Conservation (phyloP, 257 asterid species). For the Forsythia suspensa region DNA sequence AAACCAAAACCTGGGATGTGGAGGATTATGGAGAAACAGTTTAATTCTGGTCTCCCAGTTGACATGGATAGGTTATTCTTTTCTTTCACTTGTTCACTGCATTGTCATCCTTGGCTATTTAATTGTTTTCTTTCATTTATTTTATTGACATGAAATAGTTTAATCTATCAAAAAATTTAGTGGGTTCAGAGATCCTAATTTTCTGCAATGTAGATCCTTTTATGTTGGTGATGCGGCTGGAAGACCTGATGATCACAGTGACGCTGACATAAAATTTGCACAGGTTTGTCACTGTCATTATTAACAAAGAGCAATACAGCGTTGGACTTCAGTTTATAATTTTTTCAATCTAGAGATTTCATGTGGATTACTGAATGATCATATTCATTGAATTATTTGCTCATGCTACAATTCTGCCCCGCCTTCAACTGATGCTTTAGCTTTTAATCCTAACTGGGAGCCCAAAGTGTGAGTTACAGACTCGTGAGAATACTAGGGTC, state of each 20-base stretch:
- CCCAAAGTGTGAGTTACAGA: neutral
- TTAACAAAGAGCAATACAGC: neutral
- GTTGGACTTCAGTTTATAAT: neutral
- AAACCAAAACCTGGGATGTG: conserved; percentile 97
- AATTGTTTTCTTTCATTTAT: conserved; percentile 10
- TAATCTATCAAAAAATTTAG: neutral
- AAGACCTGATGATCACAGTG: conserved; percentile 80
- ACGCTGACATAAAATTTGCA: conserved; percentile 87
- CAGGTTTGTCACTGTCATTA: conserved; percentile 42
- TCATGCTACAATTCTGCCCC: neutral
- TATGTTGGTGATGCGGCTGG: conserved; percentile 99
- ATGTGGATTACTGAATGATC: too few species aligned
- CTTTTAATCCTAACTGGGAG: neutral
- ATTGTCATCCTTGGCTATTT: conserved; percentile 5
- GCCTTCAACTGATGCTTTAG: neutral
- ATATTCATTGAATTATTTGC: too few species aligned
- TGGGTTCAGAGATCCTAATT: conserved; percentile 10
- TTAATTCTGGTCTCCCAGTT: conserved; percentile 73
- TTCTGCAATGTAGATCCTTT: conserved; percentile 60
- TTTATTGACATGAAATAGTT: neutral
- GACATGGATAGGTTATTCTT: conserved; percentile 72
- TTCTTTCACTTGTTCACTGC: conserved; percentile 19
- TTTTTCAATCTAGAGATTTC: neutral
- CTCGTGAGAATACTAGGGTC: neutral
- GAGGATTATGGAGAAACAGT: conserved; percentile 81